Conservation (phyloP, 106 monocot species). For the Dendrobium nobile region DNA sequence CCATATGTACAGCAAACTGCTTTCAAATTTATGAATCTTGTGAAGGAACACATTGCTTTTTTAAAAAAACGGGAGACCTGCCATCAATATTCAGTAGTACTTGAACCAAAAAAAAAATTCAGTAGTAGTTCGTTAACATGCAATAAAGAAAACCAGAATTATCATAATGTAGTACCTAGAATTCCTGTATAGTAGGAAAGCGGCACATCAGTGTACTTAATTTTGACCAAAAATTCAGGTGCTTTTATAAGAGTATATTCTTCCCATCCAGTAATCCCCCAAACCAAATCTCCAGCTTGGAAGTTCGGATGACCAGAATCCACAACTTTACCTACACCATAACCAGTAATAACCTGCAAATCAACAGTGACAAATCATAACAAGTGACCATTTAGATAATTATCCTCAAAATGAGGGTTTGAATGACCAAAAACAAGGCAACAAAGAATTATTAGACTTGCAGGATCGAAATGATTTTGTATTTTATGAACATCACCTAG, state of each 20-base stretch:
- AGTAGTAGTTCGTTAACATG: not conserved
- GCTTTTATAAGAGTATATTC: constrained; percentile 37
- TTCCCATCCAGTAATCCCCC: constrained; percentile 53
- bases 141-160: not conserved
- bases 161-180: constrained; percentile 25
- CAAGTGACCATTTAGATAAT: not conserved
- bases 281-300: constrained; percentile 49
- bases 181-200: constrained; percentile 59
- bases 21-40: not conserved
- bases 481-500: not conserved
- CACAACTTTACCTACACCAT: constrained; percentile 53
- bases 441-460: not conserved
- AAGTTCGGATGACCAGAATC: constrained; percentile 52
- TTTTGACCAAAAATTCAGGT: constrained; percentile 27
- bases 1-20: not conserved
- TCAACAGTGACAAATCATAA: not conserved
- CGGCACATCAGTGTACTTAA: constrained; percentile 51
- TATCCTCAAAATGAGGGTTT: not conserved
- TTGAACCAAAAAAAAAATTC: not conserved
- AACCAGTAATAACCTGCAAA: constrained; percentile 41
- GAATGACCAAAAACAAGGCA: not conserved
- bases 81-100: not conserved
- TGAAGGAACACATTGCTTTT: not conserved
- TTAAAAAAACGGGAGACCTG: not conserved
- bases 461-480: not conserved